A percentile compares a stretch with the other conserved stretches of the same genome.
These are phyloP conservation scores for Ormosia emarginata DNA, from an alignment of 306 rosid genomes.

Conservation along the genomic window DNA sequence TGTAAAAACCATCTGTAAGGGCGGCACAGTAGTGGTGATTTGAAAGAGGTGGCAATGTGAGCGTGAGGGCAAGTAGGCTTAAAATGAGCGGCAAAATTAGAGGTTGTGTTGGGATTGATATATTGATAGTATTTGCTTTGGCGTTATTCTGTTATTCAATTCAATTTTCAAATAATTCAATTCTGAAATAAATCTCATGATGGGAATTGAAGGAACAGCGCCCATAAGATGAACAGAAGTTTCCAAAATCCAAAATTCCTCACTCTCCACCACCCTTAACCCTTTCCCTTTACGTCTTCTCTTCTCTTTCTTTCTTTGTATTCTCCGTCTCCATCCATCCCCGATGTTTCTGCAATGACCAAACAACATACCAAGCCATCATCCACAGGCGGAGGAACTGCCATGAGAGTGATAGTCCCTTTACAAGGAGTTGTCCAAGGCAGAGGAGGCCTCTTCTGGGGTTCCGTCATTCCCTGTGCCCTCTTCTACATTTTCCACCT, in stretches of 20 bases:
- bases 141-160: not conserved
- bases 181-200: too few species aligned
- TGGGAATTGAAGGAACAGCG: too few species aligned
- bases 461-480: slow-evolving; percentile 91
- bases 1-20: too few species aligned
- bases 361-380: not conserved
- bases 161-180: too few species aligned
- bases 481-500: slow-evolving; percentile 84
- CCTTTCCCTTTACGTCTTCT: not conserved
- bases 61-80: not conserved
- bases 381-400: not conserved
- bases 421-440: slow-evolving; percentile 92
- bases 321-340: too few species aligned
- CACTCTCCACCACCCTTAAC: too few species aligned
- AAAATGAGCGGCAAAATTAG: not conserved
- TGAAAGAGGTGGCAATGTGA: too few species aligned
- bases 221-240: not conserved
- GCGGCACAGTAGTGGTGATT: too few species aligned
- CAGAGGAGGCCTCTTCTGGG: slow-evolving; percentile 76
- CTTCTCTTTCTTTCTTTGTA: not conserved
- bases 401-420: slow-evolving; percentile 90
- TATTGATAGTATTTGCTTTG: not conserved
- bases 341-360: too few species aligned
- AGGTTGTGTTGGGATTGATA: not conserved
- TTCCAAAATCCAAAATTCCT: not conserved